Percentiles rank a stretch among this genome's conserved stretches.
Evolutionary conservation across 495 filamentous ascomycete species (phyloP).

Genomic region (Xylaria longipes): DNA sequence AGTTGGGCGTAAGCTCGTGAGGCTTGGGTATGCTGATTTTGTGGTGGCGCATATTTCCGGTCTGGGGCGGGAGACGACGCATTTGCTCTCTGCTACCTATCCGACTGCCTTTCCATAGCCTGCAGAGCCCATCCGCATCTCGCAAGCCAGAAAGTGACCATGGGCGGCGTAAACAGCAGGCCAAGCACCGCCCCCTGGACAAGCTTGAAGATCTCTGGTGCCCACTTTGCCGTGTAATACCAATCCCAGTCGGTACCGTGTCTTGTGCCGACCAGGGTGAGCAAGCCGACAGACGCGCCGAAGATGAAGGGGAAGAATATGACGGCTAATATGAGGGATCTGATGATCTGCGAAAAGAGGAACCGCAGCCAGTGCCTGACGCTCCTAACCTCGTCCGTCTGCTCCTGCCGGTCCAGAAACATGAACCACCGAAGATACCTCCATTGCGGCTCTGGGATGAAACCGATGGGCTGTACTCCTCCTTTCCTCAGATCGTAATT

Average conservation of each 20-base stretch:
- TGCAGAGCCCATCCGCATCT: constrained; percentile 49
- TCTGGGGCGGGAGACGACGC: not conserved
- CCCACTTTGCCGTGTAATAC: constrained; percentile 48
- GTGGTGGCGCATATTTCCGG: not conserved
- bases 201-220: constrained; percentile 52
- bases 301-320: constrained; percentile 42
- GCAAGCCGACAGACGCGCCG: constrained; percentile 50
- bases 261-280: constrained; percentile 38
- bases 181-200: constrained; percentile 50
- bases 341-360: constrained; percentile 34
- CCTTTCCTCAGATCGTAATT: constrained; percentile 46
- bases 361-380: constrained; percentile 38
- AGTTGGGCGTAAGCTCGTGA: not conserved
- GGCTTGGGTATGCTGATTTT: not conserved
- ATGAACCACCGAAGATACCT: constrained; percentile 46
- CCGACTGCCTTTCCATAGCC: not conserved
- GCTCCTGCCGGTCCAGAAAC: constrained; percentile 41
- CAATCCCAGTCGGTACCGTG: constrained; percentile 40
- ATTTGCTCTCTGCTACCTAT: not conserved
- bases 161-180: constrained; percentile 47
- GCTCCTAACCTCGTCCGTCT: constrained; percentile 35
- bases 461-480: constrained; percentile 48
- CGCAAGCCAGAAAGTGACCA: constrained; percentile 52
- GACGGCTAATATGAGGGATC: constrained; percentile 41
- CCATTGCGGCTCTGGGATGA: constrained; percentile 38